These are phyloP conservation scores for Colletotrichum sidae DNA, from an alignment of 2,329 filamentous ascomycete genomes.

Conservation along the genomic window DNA sequence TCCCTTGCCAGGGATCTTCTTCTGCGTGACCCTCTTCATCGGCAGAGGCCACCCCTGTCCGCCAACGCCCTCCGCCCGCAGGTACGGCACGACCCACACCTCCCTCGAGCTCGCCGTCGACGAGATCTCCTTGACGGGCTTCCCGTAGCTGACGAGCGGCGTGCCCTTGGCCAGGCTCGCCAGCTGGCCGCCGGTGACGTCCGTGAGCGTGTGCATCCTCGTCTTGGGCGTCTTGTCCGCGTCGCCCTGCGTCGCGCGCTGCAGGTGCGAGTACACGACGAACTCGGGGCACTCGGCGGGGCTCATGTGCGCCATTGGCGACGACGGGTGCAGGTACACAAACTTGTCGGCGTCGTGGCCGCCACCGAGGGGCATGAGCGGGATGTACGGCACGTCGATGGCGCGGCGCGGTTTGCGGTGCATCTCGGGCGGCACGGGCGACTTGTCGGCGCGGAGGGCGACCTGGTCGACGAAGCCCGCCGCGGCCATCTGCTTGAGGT, in stretches of 20 bases:
- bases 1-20: conserved; percentile 75
- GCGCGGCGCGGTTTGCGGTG: conserved; percentile 81
- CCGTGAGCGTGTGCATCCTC: conserved; percentile 88
- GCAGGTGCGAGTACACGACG: conserved; percentile 87
- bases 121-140: conserved; percentile 86
- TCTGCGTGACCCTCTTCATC: conserved; percentile 86
- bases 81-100: conserved; percentile 84
- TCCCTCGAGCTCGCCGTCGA: conserved; percentile 67
- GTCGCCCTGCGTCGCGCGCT: conserved; percentile 69
- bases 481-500: conserved; percentile 90
- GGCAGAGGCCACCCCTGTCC: conserved; percentile 86
- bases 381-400: conserved; percentile 91
- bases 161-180: conserved; percentile 85
- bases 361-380: conserved; percentile 76
- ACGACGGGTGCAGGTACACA: conserved; percentile 90
- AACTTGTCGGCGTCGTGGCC: conserved; percentile 66
- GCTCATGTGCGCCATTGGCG: conserved; percentile 78
- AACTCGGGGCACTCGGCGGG: conserved; percentile 84
- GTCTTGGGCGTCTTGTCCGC: conserved; percentile 74
- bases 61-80: conserved; percentile 75
- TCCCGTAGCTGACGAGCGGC: conserved; percentile 84
- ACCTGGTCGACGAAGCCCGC: conserved; percentile 95
- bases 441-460: conserved; percentile 89
- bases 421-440: conserved; percentile 76
- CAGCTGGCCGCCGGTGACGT: conserved; percentile 80